phyloP scores from a whole-genome alignment of 1,139 yeast species.

The Suhomyces atakaporum region DNA sequence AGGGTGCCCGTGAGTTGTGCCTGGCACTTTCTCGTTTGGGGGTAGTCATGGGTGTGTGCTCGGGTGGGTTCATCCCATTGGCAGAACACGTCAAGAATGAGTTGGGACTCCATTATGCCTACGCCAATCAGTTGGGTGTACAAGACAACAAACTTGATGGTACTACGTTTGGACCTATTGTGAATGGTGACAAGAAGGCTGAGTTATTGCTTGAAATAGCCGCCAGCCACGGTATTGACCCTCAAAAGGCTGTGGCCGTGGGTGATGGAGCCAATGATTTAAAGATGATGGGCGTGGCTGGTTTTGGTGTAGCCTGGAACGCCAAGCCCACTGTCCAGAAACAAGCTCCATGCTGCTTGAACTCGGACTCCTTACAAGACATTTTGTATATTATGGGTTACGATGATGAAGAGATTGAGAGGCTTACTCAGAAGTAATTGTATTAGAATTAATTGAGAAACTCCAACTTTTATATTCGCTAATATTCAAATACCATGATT shows the following conservation, averaged over 20 bases:
- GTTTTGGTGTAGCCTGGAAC: slow-evolving; percentile 95
- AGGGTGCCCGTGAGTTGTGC: slow-evolving; percentile 78
- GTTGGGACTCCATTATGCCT: slow-evolving; percentile 81
- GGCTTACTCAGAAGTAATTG: slow-evolving; percentile 2
- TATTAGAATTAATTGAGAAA: too few relatives aligned
- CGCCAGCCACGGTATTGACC: slow-evolving; percentile 55
- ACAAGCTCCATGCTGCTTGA: slow-evolving; percentile 79
- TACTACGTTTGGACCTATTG: slow-evolving; percentile 68
- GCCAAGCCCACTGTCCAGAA: slow-evolving; percentile 91
- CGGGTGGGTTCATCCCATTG: slow-evolving; percentile 93
- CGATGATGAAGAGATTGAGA: slow-evolving; percentile 54
- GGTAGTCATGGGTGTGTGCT: slow-evolving; percentile 77
- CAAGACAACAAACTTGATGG: slow-evolving; percentile 64
- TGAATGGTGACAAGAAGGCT: slow-evolving; percentile 85
- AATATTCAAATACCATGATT: too few relatives aligned
- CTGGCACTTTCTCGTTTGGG: slow-evolving; percentile 62
- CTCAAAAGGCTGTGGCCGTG: slow-evolving; percentile 71
- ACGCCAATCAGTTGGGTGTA: slow-evolving; percentile 72
- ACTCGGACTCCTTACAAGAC: slow-evolving; percentile 68
- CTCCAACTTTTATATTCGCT: too few relatives aligned
- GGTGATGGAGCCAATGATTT: slow-evolving; percentile 98
- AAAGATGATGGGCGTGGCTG: slow-evolving; percentile 89
- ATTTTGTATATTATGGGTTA: slow-evolving; percentile 81
- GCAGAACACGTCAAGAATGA: slow-evolving; percentile 72
- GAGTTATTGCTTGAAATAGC: slow-evolving; percentile 71